Evolutionary conservation across 2,329 filamentous ascomycete species (phyloP).

Genomic region (Didymella pomorum): DNA sequence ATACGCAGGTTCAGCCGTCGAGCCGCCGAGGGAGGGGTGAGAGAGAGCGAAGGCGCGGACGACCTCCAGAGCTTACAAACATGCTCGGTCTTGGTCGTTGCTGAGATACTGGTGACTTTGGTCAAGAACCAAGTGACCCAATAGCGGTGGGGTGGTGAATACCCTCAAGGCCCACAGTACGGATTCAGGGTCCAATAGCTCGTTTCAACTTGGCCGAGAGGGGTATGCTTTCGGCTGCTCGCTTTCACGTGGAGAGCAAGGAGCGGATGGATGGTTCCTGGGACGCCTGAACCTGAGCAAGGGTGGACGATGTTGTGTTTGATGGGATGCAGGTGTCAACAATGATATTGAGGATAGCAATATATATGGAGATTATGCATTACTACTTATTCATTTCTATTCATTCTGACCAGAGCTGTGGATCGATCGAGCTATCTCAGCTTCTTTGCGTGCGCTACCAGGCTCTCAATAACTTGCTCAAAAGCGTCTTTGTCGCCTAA

Average conservation of each 20-base stretch:
- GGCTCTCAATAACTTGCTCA: conserved; percentile 94
- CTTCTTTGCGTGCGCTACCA: conserved; percentile 90
- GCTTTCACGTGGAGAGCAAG: conserved; percentile 11
- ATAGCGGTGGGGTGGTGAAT: not conserved
- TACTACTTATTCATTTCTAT: conserved; percentile 47
- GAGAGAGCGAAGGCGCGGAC: not conserved
- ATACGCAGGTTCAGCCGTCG: not conserved
- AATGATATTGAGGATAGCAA: not conserved
- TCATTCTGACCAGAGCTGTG: too few species aligned
- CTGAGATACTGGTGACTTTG: not conserved
- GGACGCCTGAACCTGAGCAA: conserved; percentile 2
- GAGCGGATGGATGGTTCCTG: conserved; percentile 10
- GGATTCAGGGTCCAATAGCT: conserved; percentile 20
- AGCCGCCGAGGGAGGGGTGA: not conserved
- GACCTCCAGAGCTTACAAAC: not conserved
- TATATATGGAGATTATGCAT: conserved; percentile 15
- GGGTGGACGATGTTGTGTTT: not conserved
- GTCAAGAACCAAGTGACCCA: not conserved
- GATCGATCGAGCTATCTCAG: conserved; percentile 66
- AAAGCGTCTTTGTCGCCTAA: conserved; percentile 91
- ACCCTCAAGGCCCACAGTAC: not conserved
- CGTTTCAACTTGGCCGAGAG: conserved; percentile 15
- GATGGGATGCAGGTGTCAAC: not conserved
- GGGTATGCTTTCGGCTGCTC: conserved; percentile 7
- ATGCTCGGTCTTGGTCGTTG: not conserved